phyloP scores from a whole-genome alignment of 352 stramenopile species.

The Phytopythium chamaehyphon region DNA sequence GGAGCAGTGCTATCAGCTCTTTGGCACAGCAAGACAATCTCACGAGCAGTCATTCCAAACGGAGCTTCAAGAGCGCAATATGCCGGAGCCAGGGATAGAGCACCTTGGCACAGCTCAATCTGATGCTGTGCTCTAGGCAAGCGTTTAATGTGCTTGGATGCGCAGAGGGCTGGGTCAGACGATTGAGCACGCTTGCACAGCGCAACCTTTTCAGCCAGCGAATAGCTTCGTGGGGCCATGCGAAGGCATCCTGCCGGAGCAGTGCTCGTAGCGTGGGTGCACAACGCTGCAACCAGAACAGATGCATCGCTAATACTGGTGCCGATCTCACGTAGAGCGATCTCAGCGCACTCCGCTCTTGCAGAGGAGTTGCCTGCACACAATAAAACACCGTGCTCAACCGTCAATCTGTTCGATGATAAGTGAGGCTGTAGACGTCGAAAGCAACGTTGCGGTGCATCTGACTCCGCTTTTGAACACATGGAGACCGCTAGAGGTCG shows the following conservation, averaged over 20 bases:
- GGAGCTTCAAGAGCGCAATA: constrained; percentile 32
- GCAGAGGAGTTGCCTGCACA: constrained; percentile 6
- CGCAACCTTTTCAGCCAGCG: constrained; percentile 25
- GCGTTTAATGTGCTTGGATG: constrained; percentile 12
- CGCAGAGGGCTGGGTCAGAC: constrained; percentile 33
- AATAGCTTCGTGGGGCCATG: constrained; percentile 24
- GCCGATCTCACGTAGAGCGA: background rate
- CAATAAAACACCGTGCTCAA: constrained; percentile 1
- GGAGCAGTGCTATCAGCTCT: constrained; percentile 20
- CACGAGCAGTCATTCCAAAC: constrained; percentile 30
- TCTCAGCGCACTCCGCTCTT: constrained; percentile 18
- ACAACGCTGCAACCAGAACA: constrained; percentile 14
- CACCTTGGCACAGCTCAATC: constrained; percentile 28
- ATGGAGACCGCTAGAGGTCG: constrained; percentile 16
- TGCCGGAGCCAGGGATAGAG: constrained; percentile 19
- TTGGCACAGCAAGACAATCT: constrained; percentile 37
- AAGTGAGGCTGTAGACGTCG: background rate
- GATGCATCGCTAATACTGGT: constrained; percentile 1
- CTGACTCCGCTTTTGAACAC: constrained; percentile 16
- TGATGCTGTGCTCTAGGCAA: constrained; percentile 13
- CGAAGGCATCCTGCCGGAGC: constrained; percentile 37
- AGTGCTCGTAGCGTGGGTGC: constrained; percentile 15
- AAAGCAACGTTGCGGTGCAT: constrained; percentile 21
- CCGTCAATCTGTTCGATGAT: background rate
- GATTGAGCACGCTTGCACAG: constrained; percentile 36